Evolutionary conservation across 768 basidiomycete genomes (phyloP).

Genomic region (Mycena amicta): DNA sequence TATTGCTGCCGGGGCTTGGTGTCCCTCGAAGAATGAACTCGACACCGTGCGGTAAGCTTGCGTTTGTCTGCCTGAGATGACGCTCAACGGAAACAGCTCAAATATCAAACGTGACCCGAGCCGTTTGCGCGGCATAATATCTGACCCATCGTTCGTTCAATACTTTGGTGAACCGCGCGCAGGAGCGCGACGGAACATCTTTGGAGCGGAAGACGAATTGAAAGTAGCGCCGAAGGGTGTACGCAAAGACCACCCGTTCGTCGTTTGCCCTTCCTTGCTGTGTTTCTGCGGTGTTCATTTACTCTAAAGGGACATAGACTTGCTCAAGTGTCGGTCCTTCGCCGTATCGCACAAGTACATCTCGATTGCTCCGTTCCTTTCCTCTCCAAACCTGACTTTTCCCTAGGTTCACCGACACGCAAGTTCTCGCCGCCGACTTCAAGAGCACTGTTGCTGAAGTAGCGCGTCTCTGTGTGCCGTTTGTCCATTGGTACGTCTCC

Average conservation of each 20-base stretch:
- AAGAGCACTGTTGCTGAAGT: conserved; percentile 60
- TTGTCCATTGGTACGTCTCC: conserved; percentile 72
- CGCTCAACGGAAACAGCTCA: too few species aligned
- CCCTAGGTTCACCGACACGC: conserved; percentile 69
- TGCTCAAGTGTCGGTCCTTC: conserved; percentile 82
- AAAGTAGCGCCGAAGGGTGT: conserved; percentile 93
- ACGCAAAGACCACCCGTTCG: conserved; percentile 76
- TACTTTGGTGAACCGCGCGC: conserved; percentile 75
- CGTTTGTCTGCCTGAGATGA: background rate
- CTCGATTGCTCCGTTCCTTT: conserved; percentile 24
- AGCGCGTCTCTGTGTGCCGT: conserved; percentile 61
- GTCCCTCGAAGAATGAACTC: conserved; percentile 78
- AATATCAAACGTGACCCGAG: conserved; percentile 64
- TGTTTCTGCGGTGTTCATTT: background rate
- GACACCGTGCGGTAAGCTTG: conserved; percentile 63
- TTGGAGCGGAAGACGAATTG: conserved; percentile 84
- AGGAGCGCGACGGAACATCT: conserved; percentile 73
- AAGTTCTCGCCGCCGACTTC: conserved; percentile 71
- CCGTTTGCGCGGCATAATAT: conserved; percentile 69
- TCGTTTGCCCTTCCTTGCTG: conserved; percentile 12
- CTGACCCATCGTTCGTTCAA: conserved; percentile 67
- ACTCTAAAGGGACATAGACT: conserved; percentile 76
- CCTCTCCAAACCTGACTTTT: background rate
- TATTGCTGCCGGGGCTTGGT: conserved; percentile 82
- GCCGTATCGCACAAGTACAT: conserved; percentile 66